phyloP scores from a whole-genome alignment of 768 basidiomycete genomes.

The Collybia sordida region DNA sequence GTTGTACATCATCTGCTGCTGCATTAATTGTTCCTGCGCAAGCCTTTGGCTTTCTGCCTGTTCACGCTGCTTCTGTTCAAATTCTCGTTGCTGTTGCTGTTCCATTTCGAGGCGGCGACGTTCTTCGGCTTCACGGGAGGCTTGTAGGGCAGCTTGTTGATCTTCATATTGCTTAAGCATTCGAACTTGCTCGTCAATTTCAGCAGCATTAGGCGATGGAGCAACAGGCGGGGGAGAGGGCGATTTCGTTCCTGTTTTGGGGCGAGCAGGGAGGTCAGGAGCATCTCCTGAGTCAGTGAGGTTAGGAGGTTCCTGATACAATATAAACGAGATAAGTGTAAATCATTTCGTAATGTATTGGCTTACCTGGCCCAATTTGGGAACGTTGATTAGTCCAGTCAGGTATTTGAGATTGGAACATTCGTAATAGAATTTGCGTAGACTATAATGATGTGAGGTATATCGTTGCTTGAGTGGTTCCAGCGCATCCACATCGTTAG shows the following conservation, averaged over 20 bases:
- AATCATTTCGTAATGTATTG: neutral
- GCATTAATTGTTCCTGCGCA: constrained; percentile 87
- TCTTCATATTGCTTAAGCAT: constrained; percentile 97
- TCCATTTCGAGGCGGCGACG: constrained; percentile 75
- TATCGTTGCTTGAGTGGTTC: constrained; percentile 88
- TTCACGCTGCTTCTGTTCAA: constrained; percentile 82
- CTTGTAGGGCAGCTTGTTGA: constrained; percentile 85
- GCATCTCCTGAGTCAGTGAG: constrained; percentile 78
- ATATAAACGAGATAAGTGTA: constrained; percentile 1
- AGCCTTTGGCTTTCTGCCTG: constrained; percentile 87
- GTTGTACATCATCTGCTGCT: constrained; percentile 81
- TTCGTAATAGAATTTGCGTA: constrained; percentile 98
- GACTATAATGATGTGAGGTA: constrained; percentile 85
- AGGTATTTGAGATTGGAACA: constrained; percentile 98
- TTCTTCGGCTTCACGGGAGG: constrained; percentile 83
- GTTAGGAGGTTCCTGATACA: constrained; percentile 89
- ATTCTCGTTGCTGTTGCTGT: constrained; percentile 80
- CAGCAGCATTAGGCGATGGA: constrained; percentile 67
- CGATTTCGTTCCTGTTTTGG: constrained; percentile 56
- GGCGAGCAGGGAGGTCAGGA: constrained; percentile 86
- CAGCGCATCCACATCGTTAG: constrained; percentile 84
- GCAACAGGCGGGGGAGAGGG: constrained; percentile 69
- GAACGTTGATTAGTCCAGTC: constrained; percentile 96
- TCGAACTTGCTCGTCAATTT: constrained; percentile 86
- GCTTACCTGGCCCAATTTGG: constrained; percentile 88